Conservation (phyloP, 2,329 filamentous ascomycete species). For the Huntiella omanensis region DNA sequence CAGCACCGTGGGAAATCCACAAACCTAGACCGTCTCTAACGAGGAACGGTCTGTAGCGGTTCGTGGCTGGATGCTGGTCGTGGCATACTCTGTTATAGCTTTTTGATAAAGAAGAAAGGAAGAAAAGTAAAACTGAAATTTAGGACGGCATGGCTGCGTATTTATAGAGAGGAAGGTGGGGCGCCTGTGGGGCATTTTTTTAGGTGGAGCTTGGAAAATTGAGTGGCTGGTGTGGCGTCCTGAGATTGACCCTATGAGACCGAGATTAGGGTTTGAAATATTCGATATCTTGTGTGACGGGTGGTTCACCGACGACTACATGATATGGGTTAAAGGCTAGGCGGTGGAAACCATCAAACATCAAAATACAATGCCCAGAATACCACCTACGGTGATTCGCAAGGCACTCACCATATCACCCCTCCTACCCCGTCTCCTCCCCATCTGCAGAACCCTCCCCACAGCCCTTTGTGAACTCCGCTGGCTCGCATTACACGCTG, state of each 20-base stretch:
- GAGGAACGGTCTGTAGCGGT: not conserved
- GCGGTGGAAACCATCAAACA: not conserved
- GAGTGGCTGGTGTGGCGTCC: not conserved
- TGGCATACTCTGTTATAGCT: constrained; percentile 12
- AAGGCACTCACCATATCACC: constrained; percentile 34
- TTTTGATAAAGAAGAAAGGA: constrained; percentile 12
- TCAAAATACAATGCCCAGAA: constrained; percentile 35
- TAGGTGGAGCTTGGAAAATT: not conserved
- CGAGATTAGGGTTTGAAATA: not conserved
- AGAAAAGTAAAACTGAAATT: constrained; percentile 7
- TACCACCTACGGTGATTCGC: constrained; percentile 37
- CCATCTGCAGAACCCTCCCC: constrained; percentile 40
- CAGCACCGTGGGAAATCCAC: constrained; percentile 10
- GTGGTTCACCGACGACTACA: no score
- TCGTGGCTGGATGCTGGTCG: constrained; percentile 11
- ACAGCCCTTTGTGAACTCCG: constrained; percentile 50
- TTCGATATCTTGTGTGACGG: no score
- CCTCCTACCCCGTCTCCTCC: constrained; percentile 41
- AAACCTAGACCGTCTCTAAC: not conserved
- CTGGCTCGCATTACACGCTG: constrained; percentile 49
- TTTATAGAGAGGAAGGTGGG: constrained; percentile 7
- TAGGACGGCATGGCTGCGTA: not conserved
- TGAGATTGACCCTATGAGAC: not conserved
- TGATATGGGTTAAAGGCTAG: no score
- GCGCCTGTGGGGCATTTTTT: not conserved